phyloP scores from a whole-genome alignment of 345 rosid species.

The Draba incana region DNA sequence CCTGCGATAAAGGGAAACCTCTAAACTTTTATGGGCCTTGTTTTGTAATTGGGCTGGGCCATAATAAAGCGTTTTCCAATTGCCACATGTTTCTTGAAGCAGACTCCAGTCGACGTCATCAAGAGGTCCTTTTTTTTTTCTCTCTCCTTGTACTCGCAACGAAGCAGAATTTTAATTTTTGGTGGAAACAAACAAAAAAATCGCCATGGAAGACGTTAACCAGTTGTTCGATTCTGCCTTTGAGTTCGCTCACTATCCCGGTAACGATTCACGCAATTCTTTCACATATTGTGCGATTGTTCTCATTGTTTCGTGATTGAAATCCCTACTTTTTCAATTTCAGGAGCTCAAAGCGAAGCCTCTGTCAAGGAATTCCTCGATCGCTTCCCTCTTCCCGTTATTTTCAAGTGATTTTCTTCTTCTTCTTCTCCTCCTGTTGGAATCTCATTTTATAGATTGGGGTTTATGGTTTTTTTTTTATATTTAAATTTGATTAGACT shows the following conservation, averaged over 20 bases:
- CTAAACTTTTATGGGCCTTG: neutral
- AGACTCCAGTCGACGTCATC: conserved; percentile 3
- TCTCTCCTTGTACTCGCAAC: neutral
- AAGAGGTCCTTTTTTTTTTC: conserved; percentile 12
- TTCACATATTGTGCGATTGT: neutral
- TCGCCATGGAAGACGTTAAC: conserved; percentile 58
- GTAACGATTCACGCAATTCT: conserved; percentile 29
- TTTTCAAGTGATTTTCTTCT: conserved; percentile 52
- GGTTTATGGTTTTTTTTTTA: conserved; percentile 25
- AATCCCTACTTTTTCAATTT: conserved; percentile 13
- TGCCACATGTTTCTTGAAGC: conserved; percentile 17
- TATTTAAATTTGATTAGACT: too few relatives aligned
- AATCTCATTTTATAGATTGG: neutral
- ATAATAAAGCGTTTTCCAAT: neutral
- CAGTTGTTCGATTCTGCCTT: conserved; percentile 71
- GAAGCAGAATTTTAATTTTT: neutral
- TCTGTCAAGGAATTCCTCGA: conserved; percentile 69
- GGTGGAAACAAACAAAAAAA: neutral
- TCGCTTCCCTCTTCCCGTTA: conserved; percentile 78
- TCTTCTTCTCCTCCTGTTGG: conserved; percentile 4
- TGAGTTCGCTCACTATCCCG: conserved; percentile 75
- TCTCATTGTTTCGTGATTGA: conserved; percentile 10
- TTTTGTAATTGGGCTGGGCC: neutral
- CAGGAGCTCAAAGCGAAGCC: conserved; percentile 70
- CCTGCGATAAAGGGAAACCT: too few relatives aligned